Evolutionary conservation across 2,329 filamentous ascomycete genomes (phyloP).

Genomic region (Dactylellina drechsleri): DNA sequence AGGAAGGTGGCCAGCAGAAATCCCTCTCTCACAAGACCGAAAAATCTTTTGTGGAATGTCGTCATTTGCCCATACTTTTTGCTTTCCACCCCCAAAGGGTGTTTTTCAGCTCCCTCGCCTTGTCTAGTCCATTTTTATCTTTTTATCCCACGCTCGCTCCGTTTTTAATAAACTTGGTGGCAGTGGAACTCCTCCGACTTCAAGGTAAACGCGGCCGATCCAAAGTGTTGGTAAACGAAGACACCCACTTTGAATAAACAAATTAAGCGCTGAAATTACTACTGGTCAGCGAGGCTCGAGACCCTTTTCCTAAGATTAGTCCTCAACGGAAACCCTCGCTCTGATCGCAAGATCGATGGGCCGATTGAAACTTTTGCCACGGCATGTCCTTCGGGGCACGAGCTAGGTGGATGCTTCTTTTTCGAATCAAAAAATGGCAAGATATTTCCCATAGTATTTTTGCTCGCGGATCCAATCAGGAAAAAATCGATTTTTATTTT

Average conservation of each 20-base stretch:
- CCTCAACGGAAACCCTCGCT: neutral
- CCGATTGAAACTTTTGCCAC: neutral
- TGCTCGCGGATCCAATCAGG: slow-evolving; percentile 4
- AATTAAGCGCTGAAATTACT: slow-evolving; percentile 38
- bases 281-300: slow-evolving; percentile 40
- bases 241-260: slow-evolving; percentile 32
- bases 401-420: neutral
- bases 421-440: slow-evolving; percentile 27
- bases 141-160: slow-evolving; percentile 10
- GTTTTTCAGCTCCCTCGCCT: slow-evolving; percentile 15
- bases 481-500: neutral
- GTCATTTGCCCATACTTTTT: slow-evolving; percentile 3
- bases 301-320: slow-evolving; percentile 33
- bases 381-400: too few relatives aligned
- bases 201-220: slow-evolving; percentile 47
- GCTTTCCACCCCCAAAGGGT: neutral
- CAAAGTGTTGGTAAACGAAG: slow-evolving; percentile 50
- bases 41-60: neutral
- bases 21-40: slow-evolving; percentile 43
- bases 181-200: slow-evolving; percentile 52
- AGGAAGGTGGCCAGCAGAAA: slow-evolving; percentile 31
- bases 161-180: slow-evolving; percentile 31
- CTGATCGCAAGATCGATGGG: slow-evolving; percentile 18
- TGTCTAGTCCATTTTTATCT: slow-evolving; percentile 9
- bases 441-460: slow-evolving; percentile 4